These are phyloP conservation scores for Eurotiales sp. DNA, from an alignment of 2,329 filamentous ascomycete species.

Conservation along the genomic window DNA sequence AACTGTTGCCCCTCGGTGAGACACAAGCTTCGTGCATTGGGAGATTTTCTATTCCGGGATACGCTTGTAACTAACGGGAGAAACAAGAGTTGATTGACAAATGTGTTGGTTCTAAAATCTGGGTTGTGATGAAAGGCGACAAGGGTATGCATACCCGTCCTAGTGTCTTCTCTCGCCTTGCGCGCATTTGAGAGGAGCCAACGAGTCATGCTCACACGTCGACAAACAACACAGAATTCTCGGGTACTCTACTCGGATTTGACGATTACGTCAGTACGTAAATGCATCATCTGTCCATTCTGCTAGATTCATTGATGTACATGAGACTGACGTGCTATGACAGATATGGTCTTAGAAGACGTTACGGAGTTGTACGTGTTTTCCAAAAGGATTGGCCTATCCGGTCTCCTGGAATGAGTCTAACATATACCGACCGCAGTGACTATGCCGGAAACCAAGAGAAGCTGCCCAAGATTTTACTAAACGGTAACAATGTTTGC, in stretches of 20 bases:
- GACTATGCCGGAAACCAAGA: slow-evolving; percentile 86
- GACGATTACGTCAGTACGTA: slow-evolving; percentile 99
- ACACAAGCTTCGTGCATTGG: neutral
- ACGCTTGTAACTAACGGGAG: slow-evolving; percentile 19
- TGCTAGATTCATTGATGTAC: slow-evolving; percentile 16
- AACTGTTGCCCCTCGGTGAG: slow-evolving; percentile 68
- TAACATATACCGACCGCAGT: slow-evolving; percentile 44
- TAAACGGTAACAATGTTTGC: slow-evolving; percentile 99
- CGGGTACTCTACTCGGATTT: slow-evolving; percentile 88
- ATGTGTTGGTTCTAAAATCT: slow-evolving; percentile 94
- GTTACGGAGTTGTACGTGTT: slow-evolving; percentile 87
- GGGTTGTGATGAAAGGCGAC: slow-evolving; percentile 99
- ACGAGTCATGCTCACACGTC: neutral
- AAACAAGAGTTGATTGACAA: slow-evolving; percentile 90
- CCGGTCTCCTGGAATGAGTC: neutral
- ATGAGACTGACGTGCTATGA: slow-evolving; percentile 10
- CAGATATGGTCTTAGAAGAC: slow-evolving; percentile 97
- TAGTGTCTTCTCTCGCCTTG: slow-evolving; percentile 6
- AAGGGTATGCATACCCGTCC: slow-evolving; percentile 63
- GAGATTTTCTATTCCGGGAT: neutral
- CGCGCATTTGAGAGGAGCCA: slow-evolving; percentile 8
- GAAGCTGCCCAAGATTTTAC: slow-evolving; percentile 87
- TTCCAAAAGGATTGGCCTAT: neutral
- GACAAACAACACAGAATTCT: slow-evolving; percentile 67
- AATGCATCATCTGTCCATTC: neutral